Conservation (phyloP, 495 filamentous ascomycete genomes). For the Letharia lupina region DNA sequence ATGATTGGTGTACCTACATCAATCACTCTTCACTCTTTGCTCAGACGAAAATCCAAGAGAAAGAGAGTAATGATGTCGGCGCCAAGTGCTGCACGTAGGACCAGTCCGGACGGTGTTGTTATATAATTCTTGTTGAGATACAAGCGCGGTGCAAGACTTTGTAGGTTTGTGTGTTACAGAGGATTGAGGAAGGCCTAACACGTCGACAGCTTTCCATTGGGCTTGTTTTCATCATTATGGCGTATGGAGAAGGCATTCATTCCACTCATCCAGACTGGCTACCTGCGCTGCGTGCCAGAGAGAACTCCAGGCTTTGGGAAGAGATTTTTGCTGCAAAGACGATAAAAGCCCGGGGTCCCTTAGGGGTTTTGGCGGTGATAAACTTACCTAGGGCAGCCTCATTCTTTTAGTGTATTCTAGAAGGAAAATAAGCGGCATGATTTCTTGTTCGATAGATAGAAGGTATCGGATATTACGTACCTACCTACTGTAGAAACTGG, state of each 20-base stretch:
- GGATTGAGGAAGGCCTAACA: neutral
- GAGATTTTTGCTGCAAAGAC: neutral
- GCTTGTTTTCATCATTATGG: neutral
- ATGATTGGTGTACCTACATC: neutral
- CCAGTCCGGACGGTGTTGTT: neutral
- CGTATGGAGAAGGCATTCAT: neutral
- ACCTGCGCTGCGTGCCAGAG: neutral
- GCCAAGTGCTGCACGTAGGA: neutral
- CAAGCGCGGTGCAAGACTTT: neutral
- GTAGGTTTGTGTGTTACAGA: neutral
- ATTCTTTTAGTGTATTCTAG: neutral
- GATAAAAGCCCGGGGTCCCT: neutral
- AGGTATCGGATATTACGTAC: no score
- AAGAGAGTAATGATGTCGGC: no score
- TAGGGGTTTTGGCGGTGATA: neutral
- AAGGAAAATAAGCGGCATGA: neutral
- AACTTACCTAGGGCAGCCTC: neutral
- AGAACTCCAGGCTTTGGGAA: neutral
- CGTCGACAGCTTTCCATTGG: neutral
- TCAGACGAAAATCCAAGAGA: no score
- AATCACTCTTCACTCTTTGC: neutral
- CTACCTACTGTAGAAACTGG: no score
- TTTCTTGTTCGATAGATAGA: no score
- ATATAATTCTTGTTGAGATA: neutral
- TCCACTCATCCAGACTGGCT: neutral